Percentiles rank a stretch among this genome's conserved stretches.
These are phyloP conservation scores for Nadsonia commutata DNA, from an alignment of 1,139 yeast genomes.

Conservation along the genomic window DNA sequence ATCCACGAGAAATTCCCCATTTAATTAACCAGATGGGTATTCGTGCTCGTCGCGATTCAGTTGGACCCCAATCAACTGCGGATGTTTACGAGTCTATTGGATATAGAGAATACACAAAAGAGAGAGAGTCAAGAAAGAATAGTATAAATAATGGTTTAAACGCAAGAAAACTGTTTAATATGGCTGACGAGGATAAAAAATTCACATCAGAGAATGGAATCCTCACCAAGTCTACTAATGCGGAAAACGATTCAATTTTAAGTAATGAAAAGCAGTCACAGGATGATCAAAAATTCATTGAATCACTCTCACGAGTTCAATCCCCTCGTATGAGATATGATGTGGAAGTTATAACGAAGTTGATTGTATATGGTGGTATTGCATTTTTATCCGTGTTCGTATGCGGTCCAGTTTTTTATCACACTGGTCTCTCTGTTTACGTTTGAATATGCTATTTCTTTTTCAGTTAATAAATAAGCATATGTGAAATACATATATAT, in stretches of 20 bases:
- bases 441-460: neutral
- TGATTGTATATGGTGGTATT: conserved; percentile 64
- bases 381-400: conserved; percentile 23
- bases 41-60: conserved; percentile 24
- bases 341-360: conserved; percentile 57
- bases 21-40: conserved; percentile 17
- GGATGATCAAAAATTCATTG: conserved; percentile 3
- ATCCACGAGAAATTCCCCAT: conserved; percentile 20
- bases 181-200: neutral
- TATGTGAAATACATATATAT: too few relatives aligned
- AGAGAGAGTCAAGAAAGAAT: conserved; percentile 9
- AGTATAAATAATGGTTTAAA: neutral
- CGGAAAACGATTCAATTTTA: neutral
- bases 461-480: too few relatives aligned
- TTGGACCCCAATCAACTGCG: conserved; percentile 31
- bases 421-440: conserved; percentile 8
- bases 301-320: conserved; percentile 22
- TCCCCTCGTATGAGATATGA: conserved; percentile 41
- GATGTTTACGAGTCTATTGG: conserved; percentile 28
- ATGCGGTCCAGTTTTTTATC: conserved; percentile 13
- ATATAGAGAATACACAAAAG: conserved; percentile 19
- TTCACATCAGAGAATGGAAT: neutral
- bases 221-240: neutral
- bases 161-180: conserved; percentile 1
- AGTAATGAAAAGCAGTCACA: neutral